Conservation (phyloP, 805 yeast species). For the Saturnispora quitensis region DNA sequence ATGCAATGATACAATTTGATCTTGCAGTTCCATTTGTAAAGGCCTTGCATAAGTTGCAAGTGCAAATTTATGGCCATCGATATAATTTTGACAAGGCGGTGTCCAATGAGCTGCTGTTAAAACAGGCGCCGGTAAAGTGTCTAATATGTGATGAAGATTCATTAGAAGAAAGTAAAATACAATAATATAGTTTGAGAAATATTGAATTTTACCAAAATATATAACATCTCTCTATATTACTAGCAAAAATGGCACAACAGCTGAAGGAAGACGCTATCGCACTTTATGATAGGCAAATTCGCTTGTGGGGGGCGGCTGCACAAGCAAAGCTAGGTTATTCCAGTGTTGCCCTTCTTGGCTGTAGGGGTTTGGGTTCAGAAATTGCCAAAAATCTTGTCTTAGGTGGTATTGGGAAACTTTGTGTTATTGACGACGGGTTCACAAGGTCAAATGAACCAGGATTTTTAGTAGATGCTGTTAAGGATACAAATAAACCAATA, state of each 20-base stretch:
- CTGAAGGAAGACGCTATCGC: conserved; percentile 64
- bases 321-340: conserved; percentile 71
- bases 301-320: conserved; percentile 94
- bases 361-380: conserved; percentile 77
- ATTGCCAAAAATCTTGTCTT: conserved; percentile 74
- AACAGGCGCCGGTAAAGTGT: conserved; percentile 72
- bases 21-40: conserved; percentile 75
- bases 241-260: neutral
- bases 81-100: neutral
- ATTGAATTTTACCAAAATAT: neutral
- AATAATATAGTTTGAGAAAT: neutral
- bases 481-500: conserved; percentile 47
- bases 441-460: conserved; percentile 41
- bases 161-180: conserved; percentile 25
- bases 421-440: conserved; percentile 51
- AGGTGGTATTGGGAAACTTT: conserved; percentile 78
- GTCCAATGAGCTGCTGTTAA: conserved; percentile 6
- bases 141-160: conserved; percentile 71
- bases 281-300: conserved; percentile 85
- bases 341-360: conserved; percentile 55
- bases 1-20: conserved; percentile 85
- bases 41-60: conserved; percentile 53
- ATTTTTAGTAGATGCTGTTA: conserved; percentile 60
- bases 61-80: conserved; percentile 33
- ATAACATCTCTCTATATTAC: neutral